These are phyloP conservation scores for Xylaria acuta DNA, from an alignment of 495 filamentous ascomycete species.

Conservation along the genomic window DNA sequence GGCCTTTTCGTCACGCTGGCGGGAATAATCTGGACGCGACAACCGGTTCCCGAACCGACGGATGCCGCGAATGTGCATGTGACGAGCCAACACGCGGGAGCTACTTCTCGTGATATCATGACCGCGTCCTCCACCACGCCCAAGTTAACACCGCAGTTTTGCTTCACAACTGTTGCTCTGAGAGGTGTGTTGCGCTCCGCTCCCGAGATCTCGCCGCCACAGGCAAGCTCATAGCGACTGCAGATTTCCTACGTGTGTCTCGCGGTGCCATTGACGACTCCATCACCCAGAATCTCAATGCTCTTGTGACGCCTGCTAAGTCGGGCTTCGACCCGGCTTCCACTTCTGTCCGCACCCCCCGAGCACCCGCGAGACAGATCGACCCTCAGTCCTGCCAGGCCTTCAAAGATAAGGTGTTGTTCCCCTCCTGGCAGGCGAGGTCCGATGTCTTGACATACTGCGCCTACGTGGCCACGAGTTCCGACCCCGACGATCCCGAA, in stretches of 20 bases:
- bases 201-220: not conserved
- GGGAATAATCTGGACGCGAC: conserved; percentile 55
- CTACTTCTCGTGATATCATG: conserved; percentile 58
- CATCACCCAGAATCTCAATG: conserved; percentile 92
- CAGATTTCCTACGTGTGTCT: conserved; percentile 94
- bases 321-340: conserved; percentile 81
- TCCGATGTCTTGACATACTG: conserved; percentile 91
- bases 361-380: conserved; percentile 62
- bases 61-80: conserved; percentile 38
- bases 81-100: conserved; percentile 27
- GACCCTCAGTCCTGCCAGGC: conserved; percentile 64
- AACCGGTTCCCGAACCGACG: conserved; percentile 47
- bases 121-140: conserved; percentile 65
- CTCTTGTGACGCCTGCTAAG: conserved; percentile 76
- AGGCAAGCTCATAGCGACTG: conserved; percentile 16
- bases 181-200: conserved; percentile 66
- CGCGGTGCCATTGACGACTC: conserved; percentile 87
- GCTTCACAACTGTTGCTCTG: conserved; percentile 84
- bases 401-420: conserved; percentile 82
- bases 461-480: conserved; percentile 82
- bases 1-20: conserved; percentile 49
- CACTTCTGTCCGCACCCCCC: conserved; percentile 61
- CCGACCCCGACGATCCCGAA: conserved; percentile 90
- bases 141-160: conserved; percentile 83
- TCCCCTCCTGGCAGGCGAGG: conserved; percentile 86